Evolutionary conservation across 1,284 basidiomycete species (phyloP), one percentile per base, ranked within the genome.

Genomic region (Rhodotorula sp.): DNA sequence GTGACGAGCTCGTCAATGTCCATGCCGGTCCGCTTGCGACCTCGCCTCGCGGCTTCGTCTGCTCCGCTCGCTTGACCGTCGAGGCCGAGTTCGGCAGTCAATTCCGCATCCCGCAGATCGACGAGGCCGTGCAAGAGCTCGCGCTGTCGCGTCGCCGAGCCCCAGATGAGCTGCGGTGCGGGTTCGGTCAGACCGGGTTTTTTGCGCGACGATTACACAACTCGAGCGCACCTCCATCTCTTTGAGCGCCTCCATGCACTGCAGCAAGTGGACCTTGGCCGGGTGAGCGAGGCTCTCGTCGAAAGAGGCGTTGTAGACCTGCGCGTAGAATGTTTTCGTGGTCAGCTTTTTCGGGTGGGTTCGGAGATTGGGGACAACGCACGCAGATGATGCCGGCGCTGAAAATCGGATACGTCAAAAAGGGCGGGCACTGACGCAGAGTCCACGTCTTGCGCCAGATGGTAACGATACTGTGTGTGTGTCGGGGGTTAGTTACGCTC

Each of bases 321-420:
- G 71, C 16, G 23, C 14, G 12, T 26, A 21, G 18, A 19, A 16
- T 45, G 2, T 19, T 43, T 31, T 16, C 18, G 3, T 28, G 19
- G 50, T 15, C 14, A 28, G 38, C 38, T 38, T 38, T 38, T 5
- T 18, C 0, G 28, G 4, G 1, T 28, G n/a, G 12, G 2, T 3
- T 15, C 3, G 14, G 23, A 55, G 43, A 2, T 10, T 4, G 3
- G 14, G 45, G 34, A 19, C 14, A 6, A 47, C 55, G 31, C 15
- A 69, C 86, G 78, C 92, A 91, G 88, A 91, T 91, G 72, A 93
- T 88, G 69, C 87, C 87, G 28, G 91, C 91, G 14, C 87, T 89
- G 82, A 93, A 93, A 34, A 92, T 83, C 75, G 91, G 91, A 78
- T 91, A 93, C 73, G 86, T 89, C 60, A 92, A 81, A 79, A 91